A percentile compares a stretch with the other conserved stretches of the same genome.
phyloP scores from a whole-genome alignment of 371 early-diverging fungal genomes.

The Zychaea mexicana region DNA sequence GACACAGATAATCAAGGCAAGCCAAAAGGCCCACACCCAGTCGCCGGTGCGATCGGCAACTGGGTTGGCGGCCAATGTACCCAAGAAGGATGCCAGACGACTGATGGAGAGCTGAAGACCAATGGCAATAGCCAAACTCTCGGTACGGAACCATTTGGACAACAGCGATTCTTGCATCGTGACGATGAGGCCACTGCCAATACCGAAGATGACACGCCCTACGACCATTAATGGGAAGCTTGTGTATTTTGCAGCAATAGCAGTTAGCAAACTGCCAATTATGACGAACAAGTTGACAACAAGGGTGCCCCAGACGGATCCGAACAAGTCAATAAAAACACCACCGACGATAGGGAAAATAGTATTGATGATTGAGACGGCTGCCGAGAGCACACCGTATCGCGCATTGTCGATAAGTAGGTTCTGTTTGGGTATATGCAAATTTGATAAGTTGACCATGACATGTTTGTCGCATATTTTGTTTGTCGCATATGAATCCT shows the following conservation, averaged over 20 bases:
- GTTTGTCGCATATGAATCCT: background rate
- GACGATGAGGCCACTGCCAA: constrained; percentile 58
- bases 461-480: too few species aligned
- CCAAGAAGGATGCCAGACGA: constrained; percentile 54
- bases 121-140: constrained; percentile 33
- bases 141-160: constrained; percentile 60
- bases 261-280: constrained; percentile 49
- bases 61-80: constrained; percentile 47
- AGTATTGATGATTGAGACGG: constrained; percentile 57
- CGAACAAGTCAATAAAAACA: constrained; percentile 50
- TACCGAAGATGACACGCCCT: constrained; percentile 55
- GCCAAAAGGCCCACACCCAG: constrained; percentile 59
- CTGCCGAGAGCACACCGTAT: constrained; percentile 53
- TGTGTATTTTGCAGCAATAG: constrained; percentile 42
- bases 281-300: constrained; percentile 45
- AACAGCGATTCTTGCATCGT: constrained; percentile 63
- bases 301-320: constrained; percentile 52
- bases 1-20: constrained; percentile 47
- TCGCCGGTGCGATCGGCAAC: constrained; percentile 43
- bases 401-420: constrained; percentile 49
- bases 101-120: constrained; percentile 58
- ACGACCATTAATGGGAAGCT: constrained; percentile 49
- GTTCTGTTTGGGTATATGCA: constrained; percentile 25
- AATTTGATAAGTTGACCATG: too few species aligned
- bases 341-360: constrained; percentile 58